Evolutionary conservation across 306 rosid species (phyloP).

Genomic region (Citrullus mucosospermus): DNA sequence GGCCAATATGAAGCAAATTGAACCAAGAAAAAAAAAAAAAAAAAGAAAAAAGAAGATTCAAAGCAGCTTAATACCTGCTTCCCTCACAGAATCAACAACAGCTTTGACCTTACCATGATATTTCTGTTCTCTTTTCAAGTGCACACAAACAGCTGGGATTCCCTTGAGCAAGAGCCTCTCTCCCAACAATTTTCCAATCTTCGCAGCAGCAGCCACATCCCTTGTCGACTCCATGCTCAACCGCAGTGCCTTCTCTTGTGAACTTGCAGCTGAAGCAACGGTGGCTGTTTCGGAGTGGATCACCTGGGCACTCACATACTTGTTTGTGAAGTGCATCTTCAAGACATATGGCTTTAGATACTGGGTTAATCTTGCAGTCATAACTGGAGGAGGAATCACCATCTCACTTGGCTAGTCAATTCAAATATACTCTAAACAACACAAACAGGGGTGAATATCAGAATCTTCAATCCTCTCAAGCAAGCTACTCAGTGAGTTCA

Average conservation of each 20-base stretch:
- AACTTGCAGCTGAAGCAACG: constrained; percentile 69
- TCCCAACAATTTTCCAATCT: constrained; percentile 70
- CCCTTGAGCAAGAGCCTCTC: constrained; percentile 62
- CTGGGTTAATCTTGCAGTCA: constrained; percentile 41
- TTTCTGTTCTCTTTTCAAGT: constrained; percentile 80
- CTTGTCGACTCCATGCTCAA: constrained; percentile 45
- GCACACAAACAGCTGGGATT: constrained; percentile 67
- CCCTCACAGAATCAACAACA: constrained; percentile 61
- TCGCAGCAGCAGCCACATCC: constrained; percentile 84
- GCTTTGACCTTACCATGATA: constrained; percentile 93
- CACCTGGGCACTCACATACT: constrained; percentile 68
- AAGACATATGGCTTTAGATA: constrained; percentile 77
- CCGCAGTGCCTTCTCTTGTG: constrained; percentile 63
- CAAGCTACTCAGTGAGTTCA: neutral
- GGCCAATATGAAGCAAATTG: neutral
- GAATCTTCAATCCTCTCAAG: neutral
- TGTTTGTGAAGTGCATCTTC: constrained; percentile 85
- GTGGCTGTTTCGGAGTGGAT: constrained; percentile 76
- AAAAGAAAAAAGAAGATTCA: constrained; percentile 9
- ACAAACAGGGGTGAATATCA: neutral
- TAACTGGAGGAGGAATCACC: constrained; percentile 67
- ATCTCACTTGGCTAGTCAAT: constrained; percentile 11
- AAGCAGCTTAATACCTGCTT: constrained; percentile 58
- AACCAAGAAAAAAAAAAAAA: neutral
- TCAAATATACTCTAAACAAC: neutral